Evolutionary conservation across 306 rosid genomes (phyloP), one percentile per base, ranked within the genome.

Genomic region (Lathyrus tuberosus): DNA sequence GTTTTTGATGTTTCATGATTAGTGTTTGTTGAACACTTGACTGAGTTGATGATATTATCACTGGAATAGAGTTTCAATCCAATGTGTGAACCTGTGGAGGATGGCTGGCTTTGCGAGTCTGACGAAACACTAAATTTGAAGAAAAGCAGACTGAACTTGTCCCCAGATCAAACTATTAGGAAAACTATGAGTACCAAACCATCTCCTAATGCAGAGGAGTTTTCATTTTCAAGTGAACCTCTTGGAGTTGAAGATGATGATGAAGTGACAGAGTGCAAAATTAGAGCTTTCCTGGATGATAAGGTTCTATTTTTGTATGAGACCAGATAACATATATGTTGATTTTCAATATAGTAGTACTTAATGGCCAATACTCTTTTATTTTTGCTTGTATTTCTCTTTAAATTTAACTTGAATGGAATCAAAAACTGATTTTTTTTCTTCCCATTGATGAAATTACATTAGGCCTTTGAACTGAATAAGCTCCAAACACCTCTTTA

Each of bases 401-500:
- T 70, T 56, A 56, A 59, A 58, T 64, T 8, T 69, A 49, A 40
- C 40, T 28, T 30, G 26, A 24, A 18, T 71, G 38, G 42, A 67
- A 73, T 52, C 47, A 54, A 2, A 69, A 81, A 41, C 30, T 33
- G 11, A 13, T 38, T 17, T 28, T 22, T 3, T 64, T 28, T 22
- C 1, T 64, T 60, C 72, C 41, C 80, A 35, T 64, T 67, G 30
- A 75, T 79, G 63, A 67, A 67, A 76, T 72, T 38, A 35, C 38
- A 64, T 54, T 76, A 92, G 96, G 96, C 96, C 33, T 64, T 86
- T 41, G 98, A 92, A 73, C 78, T 92, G 83, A 86, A 88, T 83
- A 88, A 90, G 84, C 82, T 92, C 72, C 96, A 84, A 72, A 85
- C 98, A 7, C 95, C 96, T 61, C 90, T 92, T 67, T 91, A 82